Evolutionary conservation across 805 yeast genomes (phyloP).

Genomic region (Blastobotrys chiropterorum): DNA sequence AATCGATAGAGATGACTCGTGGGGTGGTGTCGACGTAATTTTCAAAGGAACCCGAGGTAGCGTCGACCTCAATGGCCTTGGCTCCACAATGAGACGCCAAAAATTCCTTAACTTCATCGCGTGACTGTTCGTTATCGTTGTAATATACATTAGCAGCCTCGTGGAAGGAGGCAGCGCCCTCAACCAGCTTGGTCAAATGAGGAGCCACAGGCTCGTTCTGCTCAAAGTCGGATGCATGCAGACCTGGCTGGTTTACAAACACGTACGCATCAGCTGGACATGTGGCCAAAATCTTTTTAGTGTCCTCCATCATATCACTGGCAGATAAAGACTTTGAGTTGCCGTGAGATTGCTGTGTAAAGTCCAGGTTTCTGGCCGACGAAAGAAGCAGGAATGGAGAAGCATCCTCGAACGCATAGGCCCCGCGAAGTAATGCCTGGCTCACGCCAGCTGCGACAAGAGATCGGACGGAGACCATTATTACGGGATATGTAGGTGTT

Average conservation of each 20-base stretch:
- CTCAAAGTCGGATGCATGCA: conserved; percentile 24
- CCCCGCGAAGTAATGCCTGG: neutral
- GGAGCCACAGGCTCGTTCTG: conserved; percentile 18
- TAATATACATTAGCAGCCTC: conserved; percentile 23
- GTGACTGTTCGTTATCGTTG: neutral
- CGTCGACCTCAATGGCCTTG: conserved; percentile 35
- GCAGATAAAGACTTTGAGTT: neutral
- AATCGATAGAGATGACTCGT: conserved; percentile 55
- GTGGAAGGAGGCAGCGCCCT: conserved; percentile 17
- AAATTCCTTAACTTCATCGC: conserved; percentile 36
- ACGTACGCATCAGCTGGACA: conserved; percentile 56
- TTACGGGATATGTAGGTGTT: neutral
- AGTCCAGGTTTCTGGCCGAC: neutral
- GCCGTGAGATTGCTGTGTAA: neutral
- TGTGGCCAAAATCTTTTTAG: conserved; percentile 12
- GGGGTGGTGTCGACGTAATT: conserved; percentile 59
- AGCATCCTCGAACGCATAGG: conserved; percentile 4
- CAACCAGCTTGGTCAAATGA: conserved; percentile 16
- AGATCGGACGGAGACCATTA: neutral
- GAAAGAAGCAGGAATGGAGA: conserved; percentile 2
- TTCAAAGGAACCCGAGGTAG: conserved; percentile 38
- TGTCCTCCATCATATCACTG: neutral
- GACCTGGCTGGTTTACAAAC: conserved; percentile 44
- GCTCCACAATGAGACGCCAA: conserved; percentile 50
- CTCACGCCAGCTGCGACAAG: neutral